Evolutionary conservation across 768 basidiomycete species (phyloP).

Genomic region (Amylocystis lapponica): DNA sequence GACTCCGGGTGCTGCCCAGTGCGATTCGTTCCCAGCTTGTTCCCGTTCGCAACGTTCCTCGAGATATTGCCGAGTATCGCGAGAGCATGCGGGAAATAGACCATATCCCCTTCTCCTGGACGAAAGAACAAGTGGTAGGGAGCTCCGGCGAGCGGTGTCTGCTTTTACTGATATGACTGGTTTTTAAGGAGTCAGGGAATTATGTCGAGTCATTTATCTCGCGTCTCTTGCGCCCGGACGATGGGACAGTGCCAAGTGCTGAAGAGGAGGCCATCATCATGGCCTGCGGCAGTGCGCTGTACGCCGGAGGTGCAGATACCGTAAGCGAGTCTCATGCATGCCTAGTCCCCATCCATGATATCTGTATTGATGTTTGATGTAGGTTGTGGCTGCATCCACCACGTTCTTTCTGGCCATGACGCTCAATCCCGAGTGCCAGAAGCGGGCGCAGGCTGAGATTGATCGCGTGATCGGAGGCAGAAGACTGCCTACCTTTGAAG

Average conservation of each 20-base stretch:
- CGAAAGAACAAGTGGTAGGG: background rate
- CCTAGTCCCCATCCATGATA: background rate
- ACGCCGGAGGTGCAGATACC: background rate
- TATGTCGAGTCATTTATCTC: background rate
- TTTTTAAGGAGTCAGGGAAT: background rate
- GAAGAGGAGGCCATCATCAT: background rate
- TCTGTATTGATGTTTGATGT: background rate
- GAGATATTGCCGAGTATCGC: too few species aligned
- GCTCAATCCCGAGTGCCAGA: background rate
- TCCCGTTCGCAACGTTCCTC: background rate
- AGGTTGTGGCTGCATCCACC: background rate
- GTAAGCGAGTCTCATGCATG: background rate
- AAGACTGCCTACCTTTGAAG: conserved; percentile 1
- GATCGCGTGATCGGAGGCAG: conserved; percentile 1
- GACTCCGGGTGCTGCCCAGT: background rate
- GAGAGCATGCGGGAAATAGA: background rate
- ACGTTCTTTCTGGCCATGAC: conserved; percentile 7
- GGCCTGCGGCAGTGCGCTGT: background rate
- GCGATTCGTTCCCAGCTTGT: background rate
- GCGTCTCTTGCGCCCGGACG: background rate
- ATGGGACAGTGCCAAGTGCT: background rate
- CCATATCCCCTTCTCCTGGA: background rate
- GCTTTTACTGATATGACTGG: background rate
- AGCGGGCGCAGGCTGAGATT: conserved; percentile 2
- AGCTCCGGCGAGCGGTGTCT: background rate